These are phyloP conservation scores for Jamesozyma lodderae DNA, from an alignment of 805 yeast genomes.

Conservation along the genomic window DNA sequence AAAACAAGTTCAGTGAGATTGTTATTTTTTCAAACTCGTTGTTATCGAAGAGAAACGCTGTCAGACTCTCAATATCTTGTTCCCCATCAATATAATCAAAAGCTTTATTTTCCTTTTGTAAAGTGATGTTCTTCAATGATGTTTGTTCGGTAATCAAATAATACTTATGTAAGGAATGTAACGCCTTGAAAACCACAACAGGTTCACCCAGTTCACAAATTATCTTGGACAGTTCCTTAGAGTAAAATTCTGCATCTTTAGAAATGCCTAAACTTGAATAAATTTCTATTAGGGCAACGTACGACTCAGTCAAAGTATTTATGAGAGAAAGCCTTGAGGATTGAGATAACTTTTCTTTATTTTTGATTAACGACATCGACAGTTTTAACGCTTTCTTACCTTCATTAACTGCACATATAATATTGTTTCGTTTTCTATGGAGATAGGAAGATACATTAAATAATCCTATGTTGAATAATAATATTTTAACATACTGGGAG, in stretches of 20 bases:
- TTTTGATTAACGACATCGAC: conserved; percentile 44
- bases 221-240: conserved; percentile 40
- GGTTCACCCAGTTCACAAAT: conserved; percentile 27
- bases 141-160: conserved; percentile 18
- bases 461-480: conserved; percentile 24
- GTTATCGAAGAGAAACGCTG: conserved; percentile 15
- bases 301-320: conserved; percentile 31
- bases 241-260: conserved; percentile 48
- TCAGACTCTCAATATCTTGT: conserved; percentile 18
- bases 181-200: conserved; percentile 14
- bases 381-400: conserved; percentile 44
- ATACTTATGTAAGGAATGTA: conserved; percentile 14
- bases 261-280: conserved; percentile 45
- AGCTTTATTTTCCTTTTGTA: conserved; percentile 14
- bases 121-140: conserved; percentile 2
- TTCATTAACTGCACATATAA: conserved; percentile 28
- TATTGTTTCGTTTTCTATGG: conserved; percentile 11
- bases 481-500: conserved; percentile 17
- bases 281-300: conserved; percentile 33
- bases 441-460: conserved; percentile 16
- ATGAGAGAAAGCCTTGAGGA: conserved; percentile 34
- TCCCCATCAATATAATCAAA: conserved; percentile 24
- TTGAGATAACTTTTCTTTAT: conserved; percentile 21
- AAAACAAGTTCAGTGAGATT: conserved; percentile 16
- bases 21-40: conserved; percentile 14